Evolutionary conservation across 805 yeast genomes (phyloP), one percentile per base, ranked within the genome.

Genomic region (Metschnikowia henanensis): DNA sequence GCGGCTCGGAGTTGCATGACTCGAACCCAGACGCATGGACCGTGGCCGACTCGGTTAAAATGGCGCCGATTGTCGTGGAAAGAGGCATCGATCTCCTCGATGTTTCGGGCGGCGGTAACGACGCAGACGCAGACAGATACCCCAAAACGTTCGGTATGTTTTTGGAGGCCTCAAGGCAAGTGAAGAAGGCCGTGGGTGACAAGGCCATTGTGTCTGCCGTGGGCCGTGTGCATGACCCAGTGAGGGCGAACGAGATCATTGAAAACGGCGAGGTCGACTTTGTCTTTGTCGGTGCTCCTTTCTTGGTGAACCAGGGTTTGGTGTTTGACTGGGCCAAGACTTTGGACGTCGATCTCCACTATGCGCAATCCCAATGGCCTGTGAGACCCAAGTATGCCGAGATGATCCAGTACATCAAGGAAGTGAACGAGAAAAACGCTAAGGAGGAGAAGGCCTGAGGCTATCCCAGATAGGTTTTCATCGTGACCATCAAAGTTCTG

Each of bases 31-130:
- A 58, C 1, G 61, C 68, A 5, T 76, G 80, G 79, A 67, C 58
- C 2, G 56, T 72, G 29, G 71, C 70, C 28, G 81, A 79, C 49
- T 60, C 79, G 3, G 52, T 68, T 23, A 61, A 62, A 42, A 55
- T 77, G 30, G 68, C 74, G 0, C 62, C 65, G n/a, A 47, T 64
- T 6, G 58, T 76, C 6, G 61, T 62, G 15, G 65, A 68, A 18
- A 64, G 59, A 39, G 81, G 79, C 8, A 68, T 81, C 35, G 79
- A 77, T 45, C 60, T 80, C 15, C 49, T 81, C 28, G 86, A 81
- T 54, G 68, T 75, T 33, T 77, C 83, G 1, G 64, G 79, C 6
- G 84, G 83, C 46, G 81, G 81, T 35, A 70, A 68, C 53, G 62
- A 61, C 49, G 46, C 59, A 33, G 22, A 30, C 7, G 46, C 46